A percentile compares a stretch with the other conserved stretches of the same genome.
Evolutionary conservation across 2,329 filamentous ascomycete genomes (phyloP).

Genomic region (Helicocarpus griseus): DNA sequence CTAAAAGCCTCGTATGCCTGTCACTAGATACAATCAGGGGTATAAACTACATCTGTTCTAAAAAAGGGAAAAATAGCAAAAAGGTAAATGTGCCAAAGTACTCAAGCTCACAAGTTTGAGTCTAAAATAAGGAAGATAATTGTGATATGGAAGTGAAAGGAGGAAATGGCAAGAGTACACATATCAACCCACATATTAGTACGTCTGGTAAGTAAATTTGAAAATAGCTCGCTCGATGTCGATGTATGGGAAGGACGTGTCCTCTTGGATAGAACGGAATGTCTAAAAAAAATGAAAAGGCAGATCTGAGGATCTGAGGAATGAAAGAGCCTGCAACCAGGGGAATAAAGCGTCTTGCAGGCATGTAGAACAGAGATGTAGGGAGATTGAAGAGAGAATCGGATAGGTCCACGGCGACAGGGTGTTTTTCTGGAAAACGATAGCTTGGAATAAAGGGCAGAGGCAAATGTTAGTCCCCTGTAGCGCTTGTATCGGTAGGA

Average conservation of each 20-base stretch:
- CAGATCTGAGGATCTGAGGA: background rate
- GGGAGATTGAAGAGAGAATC: slow-evolving; percentile 10
- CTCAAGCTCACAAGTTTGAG: background rate
- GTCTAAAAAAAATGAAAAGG: background rate
- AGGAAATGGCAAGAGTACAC: slow-evolving; percentile 2
- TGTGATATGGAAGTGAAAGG: background rate
- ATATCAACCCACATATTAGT: background rate
- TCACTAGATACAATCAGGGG: background rate
- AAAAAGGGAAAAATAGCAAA: background rate
- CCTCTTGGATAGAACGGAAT: background rate
- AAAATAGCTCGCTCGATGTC: too few species aligned
- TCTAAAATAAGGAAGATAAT: background rate
- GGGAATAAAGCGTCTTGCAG: slow-evolving; percentile 1
- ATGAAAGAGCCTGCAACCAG: background rate
- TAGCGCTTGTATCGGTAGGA: background rate
- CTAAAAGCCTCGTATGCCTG: background rate
- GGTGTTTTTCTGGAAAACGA: too few species aligned
- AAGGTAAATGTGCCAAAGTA: background rate
- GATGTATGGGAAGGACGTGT: background rate
- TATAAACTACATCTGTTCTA: slow-evolving; percentile 5
- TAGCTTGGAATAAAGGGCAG: too few species aligned
- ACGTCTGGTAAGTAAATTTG: background rate
- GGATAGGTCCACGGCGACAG: too few species aligned
- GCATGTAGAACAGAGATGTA: background rate
- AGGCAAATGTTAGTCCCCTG: background rate